Evolutionary conservation across 2,329 filamentous ascomycete species (phyloP).

Genomic region (Scopulariopsis brevicaulis): DNA sequence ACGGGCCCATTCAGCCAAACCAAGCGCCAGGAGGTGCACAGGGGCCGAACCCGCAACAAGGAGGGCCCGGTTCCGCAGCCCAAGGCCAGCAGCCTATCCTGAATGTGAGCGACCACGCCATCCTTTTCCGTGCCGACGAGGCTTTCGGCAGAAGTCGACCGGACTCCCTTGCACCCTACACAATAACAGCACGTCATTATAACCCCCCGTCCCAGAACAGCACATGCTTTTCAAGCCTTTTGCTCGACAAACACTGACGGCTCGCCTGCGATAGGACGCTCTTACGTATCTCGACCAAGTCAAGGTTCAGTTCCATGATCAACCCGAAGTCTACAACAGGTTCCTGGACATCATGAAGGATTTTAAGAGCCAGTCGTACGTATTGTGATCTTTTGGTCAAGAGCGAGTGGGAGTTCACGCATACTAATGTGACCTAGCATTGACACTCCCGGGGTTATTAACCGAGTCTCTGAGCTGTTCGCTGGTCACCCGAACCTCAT

Average conservation of each 20-base stretch:
- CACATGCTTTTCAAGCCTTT: not conserved
- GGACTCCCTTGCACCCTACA: not conserved
- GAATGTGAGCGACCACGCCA: constrained; percentile 33
- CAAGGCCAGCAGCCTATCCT: constrained; percentile 32
- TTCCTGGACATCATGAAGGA: constrained; percentile 99
- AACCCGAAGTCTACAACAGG: constrained; percentile 92
- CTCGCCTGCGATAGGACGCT: constrained; percentile 40
- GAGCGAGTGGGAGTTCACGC: too few relatives aligned
- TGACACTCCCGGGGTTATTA: constrained; percentile 94
- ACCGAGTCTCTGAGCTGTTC: constrained; percentile 89
- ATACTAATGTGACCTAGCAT: constrained; percentile 42
- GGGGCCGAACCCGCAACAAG: constrained; percentile 31
- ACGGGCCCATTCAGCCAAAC: constrained; percentile 46
- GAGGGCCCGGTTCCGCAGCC: constrained; percentile 24
- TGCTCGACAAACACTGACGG: not conserved
- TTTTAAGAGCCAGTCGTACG: constrained; percentile 93
- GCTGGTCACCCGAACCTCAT: constrained; percentile 92
- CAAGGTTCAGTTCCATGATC: constrained; percentile 94
- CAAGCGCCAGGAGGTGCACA: constrained; percentile 32
- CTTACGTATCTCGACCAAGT: constrained; percentile 96
- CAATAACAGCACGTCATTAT: not conserved
- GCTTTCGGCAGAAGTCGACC: not conserved
- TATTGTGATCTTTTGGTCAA: constrained; percentile 10
- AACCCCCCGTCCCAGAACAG: not conserved
- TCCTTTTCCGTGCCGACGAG: not conserved